phyloP scores from a whole-genome alignment of 306 rosid species.

The Vigna radiata region DNA sequence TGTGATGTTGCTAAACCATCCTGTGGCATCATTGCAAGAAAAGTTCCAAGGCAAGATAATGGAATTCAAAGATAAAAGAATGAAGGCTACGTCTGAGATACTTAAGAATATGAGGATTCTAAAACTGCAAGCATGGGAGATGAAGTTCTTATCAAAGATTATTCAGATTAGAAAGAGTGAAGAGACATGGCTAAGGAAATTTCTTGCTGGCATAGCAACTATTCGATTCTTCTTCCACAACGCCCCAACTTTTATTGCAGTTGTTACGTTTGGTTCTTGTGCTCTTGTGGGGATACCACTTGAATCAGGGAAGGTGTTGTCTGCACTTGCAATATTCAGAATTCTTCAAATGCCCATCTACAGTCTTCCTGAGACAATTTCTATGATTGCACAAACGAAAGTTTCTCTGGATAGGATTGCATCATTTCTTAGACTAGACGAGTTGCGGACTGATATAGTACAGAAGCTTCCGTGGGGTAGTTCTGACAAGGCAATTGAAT shows the following conservation, averaged over 20 bases:
- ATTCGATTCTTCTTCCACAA: conserved; percentile 65
- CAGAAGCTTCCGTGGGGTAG: conserved; percentile 72
- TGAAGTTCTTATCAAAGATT: conserved; percentile 82
- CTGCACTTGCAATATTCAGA: conserved; percentile 82
- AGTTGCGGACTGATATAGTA: conserved; percentile 61
- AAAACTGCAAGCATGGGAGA: conserved; percentile 92
- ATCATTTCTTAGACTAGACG: conserved; percentile 73
- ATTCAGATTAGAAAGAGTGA: conserved; percentile 60
- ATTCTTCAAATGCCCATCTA: conserved; percentile 88
- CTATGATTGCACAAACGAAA: conserved; percentile 79
- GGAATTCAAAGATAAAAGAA: conserved; percentile 83
- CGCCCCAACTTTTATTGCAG: conserved; percentile 78
- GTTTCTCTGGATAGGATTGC: conserved; percentile 85
- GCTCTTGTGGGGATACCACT: conserved; percentile 77
- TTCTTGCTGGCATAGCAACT: conserved; percentile 51
- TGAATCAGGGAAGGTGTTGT: conserved; percentile 85
- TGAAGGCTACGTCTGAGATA: conserved; percentile 83
- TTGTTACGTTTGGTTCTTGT: conserved; percentile 81
- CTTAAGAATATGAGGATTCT: conserved; percentile 88
- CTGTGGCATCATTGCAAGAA: conserved; percentile 69
- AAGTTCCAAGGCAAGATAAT: conserved; percentile 78
- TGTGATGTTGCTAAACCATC: conserved; percentile 75
- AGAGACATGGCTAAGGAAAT: conserved; percentile 70
- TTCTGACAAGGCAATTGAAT: conserved; percentile 65
- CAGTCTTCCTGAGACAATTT: conserved; percentile 71